Evolutionary conservation across 306 rosid genomes (phyloP), one percentile per base, ranked within the genome.

Genomic region (Alnus glutinosa): DNA sequence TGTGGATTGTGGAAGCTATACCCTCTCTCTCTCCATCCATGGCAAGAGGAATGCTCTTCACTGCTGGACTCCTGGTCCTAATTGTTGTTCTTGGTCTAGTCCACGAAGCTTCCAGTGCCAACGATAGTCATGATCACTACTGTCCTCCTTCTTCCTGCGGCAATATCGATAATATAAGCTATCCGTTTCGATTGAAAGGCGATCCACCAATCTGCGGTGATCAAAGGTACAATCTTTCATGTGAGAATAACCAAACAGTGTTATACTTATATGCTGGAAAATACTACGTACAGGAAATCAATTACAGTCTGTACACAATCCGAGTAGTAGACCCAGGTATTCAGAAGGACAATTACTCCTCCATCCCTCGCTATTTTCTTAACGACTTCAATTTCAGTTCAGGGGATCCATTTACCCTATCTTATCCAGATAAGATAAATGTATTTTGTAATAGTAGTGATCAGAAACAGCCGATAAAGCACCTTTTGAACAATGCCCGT

Each of bases 301-400:
- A 10, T 12, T 86, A 87, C 84, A 0, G 14, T 1, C 64, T n/a
- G 9, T 79, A 14, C 76, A 83, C 76, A 14, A 71, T 83, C 69
- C 55, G 67, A 16, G 4, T 84, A 0, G 75, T 52, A 1, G 87
- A 84, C 3, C 13, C 51, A 8, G 49, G 1, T 2, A 49, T 76
- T 72, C 62, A 19, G 4, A 3, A 10, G 1, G 9, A 7, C 2
- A 39, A 80, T 2, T 68, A 70, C 79, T 77, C 80, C 46, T 66
- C 75, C 74, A 7, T 80, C 32, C 82, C 87, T 58, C 70, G 0
- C 44, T 15, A 52, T 52, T 52, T 10, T 52, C n/a, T 52, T 14
- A 15, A 48, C 14, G 3, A 0, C 13, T 0, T 0, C 13, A 52
- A 52, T 52, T 52, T 52, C 57, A 52, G 18, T 1, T 3, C 1